Base-by-base conservation (phyloP, 352 stramenopile species). In the Achlya hypogyna region DNA sequence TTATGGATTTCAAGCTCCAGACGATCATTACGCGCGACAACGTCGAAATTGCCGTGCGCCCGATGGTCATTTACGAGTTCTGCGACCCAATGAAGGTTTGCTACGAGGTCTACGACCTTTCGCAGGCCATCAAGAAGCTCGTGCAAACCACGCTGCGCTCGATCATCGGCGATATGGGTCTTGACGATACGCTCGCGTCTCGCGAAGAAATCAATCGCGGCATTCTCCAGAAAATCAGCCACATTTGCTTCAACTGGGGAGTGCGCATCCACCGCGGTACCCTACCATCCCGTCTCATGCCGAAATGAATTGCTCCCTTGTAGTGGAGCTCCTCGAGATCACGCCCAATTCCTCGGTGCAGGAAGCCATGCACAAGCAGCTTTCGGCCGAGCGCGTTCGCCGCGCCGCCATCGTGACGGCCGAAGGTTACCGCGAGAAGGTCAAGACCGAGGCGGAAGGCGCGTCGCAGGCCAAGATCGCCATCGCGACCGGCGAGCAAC, bases 1-100 rank as follows among this genome's bases (percentile, higher is more conserved):
- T 63, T 27, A 70, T 70, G 63, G 52, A 70, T 31, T 70, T 70
- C 56, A 31, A 22, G 28, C 27, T 40, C 34, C 71, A 76, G 45
- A 42, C 62, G 20, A 76, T 76, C 52, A 76, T 76, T 59, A 76
- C 71, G 5, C 60, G 71, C 27, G 71, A 76, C 62, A 76, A 76
- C 67, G 71, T 76, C n/a, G 45, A 72, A 18, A 72, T 76, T 51
- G 53, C 35, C 1, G 71, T 76, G 27, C 71, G 73, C 51, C 71
- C 71, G 12, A 69, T 74, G 70, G 60, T 76, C 69, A 31, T 74
- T 14, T 71, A 74, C 43, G 43, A 71, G 34, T 56, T 76, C 40
- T 69, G 54, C 12, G 69, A 76, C 49, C 62, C 68, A 8, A 63
- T 74, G 34, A 70, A 69, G 54, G 71, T 74, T 14, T 64, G 40